Conservation (phyloP, 495 filamentous ascomycete species). For the Elasticomyces elasticus region DNA sequence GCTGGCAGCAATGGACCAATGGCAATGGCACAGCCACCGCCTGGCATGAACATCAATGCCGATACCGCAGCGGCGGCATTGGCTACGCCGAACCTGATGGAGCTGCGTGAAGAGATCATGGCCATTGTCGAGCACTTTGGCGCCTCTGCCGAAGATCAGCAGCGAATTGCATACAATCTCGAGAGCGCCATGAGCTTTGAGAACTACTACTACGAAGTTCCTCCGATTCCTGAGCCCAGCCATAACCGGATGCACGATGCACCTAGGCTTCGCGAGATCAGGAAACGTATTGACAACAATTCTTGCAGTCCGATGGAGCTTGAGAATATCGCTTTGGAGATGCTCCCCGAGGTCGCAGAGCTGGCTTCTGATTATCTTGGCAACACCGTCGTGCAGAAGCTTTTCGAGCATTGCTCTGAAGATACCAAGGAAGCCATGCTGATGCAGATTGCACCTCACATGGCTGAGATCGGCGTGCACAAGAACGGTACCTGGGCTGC, state of each 20-base stretch:
- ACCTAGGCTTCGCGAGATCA: conserved; percentile 87
- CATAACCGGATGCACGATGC: conserved; percentile 90
- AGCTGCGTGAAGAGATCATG: conserved; percentile 72
- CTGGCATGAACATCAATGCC: conserved; percentile 33
- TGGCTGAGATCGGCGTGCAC: conserved; percentile 93
- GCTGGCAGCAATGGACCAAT: conserved; percentile 21
- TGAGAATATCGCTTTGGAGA: conserved; percentile 78
- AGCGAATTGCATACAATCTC: conserved; percentile 62
- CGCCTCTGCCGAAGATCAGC: conserved; percentile 67
- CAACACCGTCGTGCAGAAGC: conserved; percentile 97
- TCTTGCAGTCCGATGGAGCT: conserved; percentile 77
- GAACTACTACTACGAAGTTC: conserved; percentile 70
- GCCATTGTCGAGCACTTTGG: conserved; percentile 84
- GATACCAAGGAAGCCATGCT: conserved; percentile 86
- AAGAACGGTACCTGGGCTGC: conserved; percentile 99
- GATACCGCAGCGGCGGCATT: conserved; percentile 38
- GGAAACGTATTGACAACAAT: conserved; percentile 94
- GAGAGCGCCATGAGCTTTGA: conserved; percentile 65
- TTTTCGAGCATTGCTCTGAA: conserved; percentile 94
- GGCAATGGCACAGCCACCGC: conserved; percentile 33
- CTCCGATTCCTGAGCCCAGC: conserved; percentile 76
- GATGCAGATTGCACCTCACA: conserved; percentile 71
- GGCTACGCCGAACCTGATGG: conserved; percentile 54
- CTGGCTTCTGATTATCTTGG: conserved; percentile 90
- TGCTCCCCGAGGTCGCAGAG: conserved; percentile 95